phyloP scores from a whole-genome alignment of 2,329 filamentous ascomycete genomes.

The Diaporthe capsici region DNA sequence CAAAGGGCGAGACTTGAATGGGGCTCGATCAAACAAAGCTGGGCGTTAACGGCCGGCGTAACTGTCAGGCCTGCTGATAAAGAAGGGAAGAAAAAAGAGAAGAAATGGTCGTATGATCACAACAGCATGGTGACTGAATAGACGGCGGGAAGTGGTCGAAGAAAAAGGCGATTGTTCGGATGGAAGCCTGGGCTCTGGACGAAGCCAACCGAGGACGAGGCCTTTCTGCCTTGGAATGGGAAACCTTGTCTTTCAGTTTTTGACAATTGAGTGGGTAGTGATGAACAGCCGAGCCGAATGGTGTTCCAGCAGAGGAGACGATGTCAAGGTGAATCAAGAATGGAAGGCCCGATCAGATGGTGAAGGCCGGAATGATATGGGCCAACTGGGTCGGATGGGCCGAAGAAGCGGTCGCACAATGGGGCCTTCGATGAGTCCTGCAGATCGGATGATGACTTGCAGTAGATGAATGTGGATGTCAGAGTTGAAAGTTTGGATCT shows the following conservation, averaged over 20 bases:
- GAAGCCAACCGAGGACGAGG: conserved; percentile 30
- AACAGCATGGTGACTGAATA: conserved; percentile 40
- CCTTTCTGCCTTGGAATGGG: conserved; percentile 20
- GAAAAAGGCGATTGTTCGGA: background rate
- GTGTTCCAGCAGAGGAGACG: background rate
- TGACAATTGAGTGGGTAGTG: conserved; percentile 18
- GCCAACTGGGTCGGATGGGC: conserved; percentile 26
- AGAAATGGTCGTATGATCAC: conserved; percentile 36
- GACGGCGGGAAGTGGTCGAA: conserved; percentile 1
- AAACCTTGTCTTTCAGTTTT: background rate
- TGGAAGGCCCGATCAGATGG: conserved; percentile 2
- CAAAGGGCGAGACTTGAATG: conserved; percentile 23
- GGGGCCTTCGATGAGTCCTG: conserved; percentile 12
- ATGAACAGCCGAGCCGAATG: background rate
- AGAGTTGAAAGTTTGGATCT: background rate
- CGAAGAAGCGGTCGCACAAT: conserved; percentile 22
- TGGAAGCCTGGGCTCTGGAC: conserved; percentile 18
- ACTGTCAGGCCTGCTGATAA: conserved; percentile 42
- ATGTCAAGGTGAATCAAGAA: conserved; percentile 4
- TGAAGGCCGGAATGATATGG: conserved; percentile 13
- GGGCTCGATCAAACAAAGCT: conserved; percentile 36
- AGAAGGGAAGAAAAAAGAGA: conserved; percentile 37
- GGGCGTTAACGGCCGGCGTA: conserved; percentile 39
- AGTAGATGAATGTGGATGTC: conserved; percentile 24
- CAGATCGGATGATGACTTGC: conserved; percentile 35